Conservation (phyloP, 495 filamentous ascomycete genomes). For the Aspergillus nanangensis region DNA sequence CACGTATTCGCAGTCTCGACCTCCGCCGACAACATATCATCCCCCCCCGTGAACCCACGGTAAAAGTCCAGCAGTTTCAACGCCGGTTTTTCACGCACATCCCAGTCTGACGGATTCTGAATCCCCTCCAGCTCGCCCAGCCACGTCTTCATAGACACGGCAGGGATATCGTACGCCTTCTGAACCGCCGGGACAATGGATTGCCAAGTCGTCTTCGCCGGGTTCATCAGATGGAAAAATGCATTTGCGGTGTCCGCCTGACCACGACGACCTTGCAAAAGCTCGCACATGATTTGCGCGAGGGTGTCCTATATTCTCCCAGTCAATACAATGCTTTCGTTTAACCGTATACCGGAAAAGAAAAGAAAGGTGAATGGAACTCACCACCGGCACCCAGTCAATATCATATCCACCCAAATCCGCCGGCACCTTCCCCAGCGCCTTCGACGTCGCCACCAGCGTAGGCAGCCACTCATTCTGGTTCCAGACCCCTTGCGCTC, state of each 20-base stretch:
- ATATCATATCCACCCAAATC: conserved; percentile 3
- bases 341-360: too few relatives aligned
- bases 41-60: conserved; percentile 4
- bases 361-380: neutral
- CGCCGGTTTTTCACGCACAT: conserved; percentile 15
- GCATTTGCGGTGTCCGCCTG: neutral
- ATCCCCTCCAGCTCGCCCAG: conserved; percentile 11
- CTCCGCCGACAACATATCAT: conserved; percentile 3
- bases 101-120: conserved; percentile 2
- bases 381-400: conserved; percentile 16
- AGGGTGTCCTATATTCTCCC: conserved; percentile 17
- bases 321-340: too few relatives aligned
- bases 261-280: conserved; percentile 5
- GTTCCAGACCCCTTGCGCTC: conserved; percentile 26
- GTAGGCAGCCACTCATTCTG: conserved; percentile 29
- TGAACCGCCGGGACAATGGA: conserved; percentile 12
- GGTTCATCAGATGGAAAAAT: conserved; percentile 25
- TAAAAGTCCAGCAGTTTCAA: conserved; percentile 26
- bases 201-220: conserved; percentile 12
- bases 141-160: conserved; percentile 15
- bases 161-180: neutral
- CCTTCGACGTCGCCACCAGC: conserved; percentile 20
- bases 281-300: conserved; percentile 10
- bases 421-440: conserved; percentile 11
- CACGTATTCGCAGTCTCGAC: conserved; percentile 7